These are phyloP conservation scores for Onygena corvina DNA, from an alignment of 2,329 filamentous ascomycete genomes.

Conservation along the genomic window DNA sequence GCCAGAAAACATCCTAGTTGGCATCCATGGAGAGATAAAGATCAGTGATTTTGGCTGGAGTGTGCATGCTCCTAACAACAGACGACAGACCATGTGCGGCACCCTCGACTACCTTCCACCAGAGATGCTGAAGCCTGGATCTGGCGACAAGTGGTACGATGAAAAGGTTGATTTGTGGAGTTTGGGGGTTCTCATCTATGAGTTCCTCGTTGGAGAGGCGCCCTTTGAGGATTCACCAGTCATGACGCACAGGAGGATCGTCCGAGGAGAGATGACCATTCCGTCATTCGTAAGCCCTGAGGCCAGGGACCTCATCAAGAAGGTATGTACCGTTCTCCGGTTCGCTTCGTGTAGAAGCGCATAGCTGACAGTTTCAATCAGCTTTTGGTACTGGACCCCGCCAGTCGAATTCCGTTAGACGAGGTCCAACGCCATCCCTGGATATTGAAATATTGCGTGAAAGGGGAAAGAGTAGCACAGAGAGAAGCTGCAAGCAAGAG, in stretches of 20 bases:
- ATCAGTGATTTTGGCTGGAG: conserved; percentile 98
- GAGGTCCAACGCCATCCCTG: conserved; percentile 84
- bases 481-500: conserved; percentile 29
- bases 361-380: conserved; percentile 28
- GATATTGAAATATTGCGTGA: conserved; percentile 88
- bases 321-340: conserved; percentile 38
- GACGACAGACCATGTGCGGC: conserved; percentile 89
- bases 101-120: conserved; percentile 95
- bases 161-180: conserved; percentile 97
- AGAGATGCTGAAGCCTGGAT: conserved; percentile 83
- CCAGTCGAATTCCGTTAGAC: conserved; percentile 82
- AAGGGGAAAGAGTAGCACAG: conserved; percentile 36
- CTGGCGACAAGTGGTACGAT: conserved; percentile 74
- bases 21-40: conserved; percentile 95
- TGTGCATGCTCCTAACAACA: conserved; percentile 90
- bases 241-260: conserved; percentile 87
- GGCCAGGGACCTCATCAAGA: conserved; percentile 84
- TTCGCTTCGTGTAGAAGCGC: not conserved
- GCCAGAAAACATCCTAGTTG: conserved; percentile 91
- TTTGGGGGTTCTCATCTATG: conserved; percentile 85
- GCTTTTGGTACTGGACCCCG: conserved; percentile 83
- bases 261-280: conserved; percentile 79
- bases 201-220: conserved; percentile 90
- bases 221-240: conserved; percentile 92
- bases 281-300: conserved; percentile 83